Evolutionary conservation across 495 filamentous ascomycete genomes (phyloP).

Genomic region (Polyplosphaeria fusca): DNA sequence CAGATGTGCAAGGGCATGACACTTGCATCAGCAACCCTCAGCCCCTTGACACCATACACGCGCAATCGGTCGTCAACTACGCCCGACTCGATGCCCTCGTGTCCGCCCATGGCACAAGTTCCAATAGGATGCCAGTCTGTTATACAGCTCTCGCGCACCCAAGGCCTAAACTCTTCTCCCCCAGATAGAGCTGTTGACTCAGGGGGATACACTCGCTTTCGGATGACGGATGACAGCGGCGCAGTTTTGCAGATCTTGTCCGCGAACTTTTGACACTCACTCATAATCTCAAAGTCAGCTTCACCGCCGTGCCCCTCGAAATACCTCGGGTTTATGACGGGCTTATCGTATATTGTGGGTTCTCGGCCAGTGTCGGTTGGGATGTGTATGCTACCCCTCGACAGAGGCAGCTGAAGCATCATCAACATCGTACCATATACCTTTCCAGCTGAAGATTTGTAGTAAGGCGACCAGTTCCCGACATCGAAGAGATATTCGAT

Average conservation of each 20-base stretch:
- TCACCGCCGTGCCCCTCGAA: constrained; percentile 39
- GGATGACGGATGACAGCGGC: constrained; percentile 46
- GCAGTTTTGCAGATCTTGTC: constrained; percentile 45
- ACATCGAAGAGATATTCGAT: constrained; percentile 44
- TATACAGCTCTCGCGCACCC: constrained; percentile 3
- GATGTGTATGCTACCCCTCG: constrained; percentile 19
- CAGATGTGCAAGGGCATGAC: constrained; percentile 22
- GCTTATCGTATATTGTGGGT: constrained; percentile 29
- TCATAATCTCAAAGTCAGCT: constrained; percentile 48
- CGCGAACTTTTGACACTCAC: constrained; percentile 42
- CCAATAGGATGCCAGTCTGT: constrained; percentile 45
- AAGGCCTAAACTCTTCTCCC: constrained; percentile 42
- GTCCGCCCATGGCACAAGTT: constrained; percentile 54
- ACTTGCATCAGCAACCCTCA: constrained; percentile 32
- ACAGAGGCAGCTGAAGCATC: constrained; percentile 47
- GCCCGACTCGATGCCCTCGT: background rate
- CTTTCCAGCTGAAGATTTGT: constrained; percentile 43
- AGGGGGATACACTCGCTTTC: constrained; percentile 43
- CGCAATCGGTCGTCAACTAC: constrained; percentile 29
- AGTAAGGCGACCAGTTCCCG: constrained; percentile 51
- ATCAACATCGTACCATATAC: constrained; percentile 53
- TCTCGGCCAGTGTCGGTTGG: background rate
- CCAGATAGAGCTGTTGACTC: background rate
- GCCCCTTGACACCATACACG: constrained; percentile 21
- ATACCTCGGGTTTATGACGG: constrained; percentile 49